phyloP scores from a whole-genome alignment of 1,284 basidiomycete genomes.

The Pisolithus thermaeus region DNA sequence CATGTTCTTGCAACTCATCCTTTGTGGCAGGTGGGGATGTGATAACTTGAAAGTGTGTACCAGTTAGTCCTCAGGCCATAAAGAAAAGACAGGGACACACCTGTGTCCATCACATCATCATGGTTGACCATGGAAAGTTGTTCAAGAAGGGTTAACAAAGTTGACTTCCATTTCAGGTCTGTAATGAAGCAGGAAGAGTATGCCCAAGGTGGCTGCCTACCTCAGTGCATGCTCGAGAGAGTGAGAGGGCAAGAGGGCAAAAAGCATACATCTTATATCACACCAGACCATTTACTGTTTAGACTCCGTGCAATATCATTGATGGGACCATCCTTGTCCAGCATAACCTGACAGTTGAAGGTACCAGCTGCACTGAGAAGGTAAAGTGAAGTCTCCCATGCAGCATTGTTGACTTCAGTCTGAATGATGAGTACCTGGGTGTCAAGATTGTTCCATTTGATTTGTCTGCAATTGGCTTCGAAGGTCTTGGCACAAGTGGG shows the following conservation, averaged over 20 bases:
- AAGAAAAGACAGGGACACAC: slow-evolving; percentile 16
- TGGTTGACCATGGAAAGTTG: slow-evolving; percentile 52
- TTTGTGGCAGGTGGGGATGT: slow-evolving; percentile 45
- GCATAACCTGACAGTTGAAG: slow-evolving; percentile 87
- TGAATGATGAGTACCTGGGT: slow-evolving; percentile 87
- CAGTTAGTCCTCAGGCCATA: slow-evolving; percentile 1
- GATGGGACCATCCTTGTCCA: slow-evolving; percentile 97
- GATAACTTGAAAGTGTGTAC: slow-evolving; percentile 20
- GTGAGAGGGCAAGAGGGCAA: neutral
- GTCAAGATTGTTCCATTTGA: slow-evolving; percentile 96
- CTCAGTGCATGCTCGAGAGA: no score
- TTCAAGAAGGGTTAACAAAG: slow-evolving; percentile 61
- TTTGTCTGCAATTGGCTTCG: slow-evolving; percentile 90
- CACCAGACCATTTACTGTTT: slow-evolving; percentile 95
- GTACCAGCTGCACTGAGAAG: slow-evolving; percentile 89
- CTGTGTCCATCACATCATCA: slow-evolving; percentile 38
- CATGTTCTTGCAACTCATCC: slow-evolving; percentile 60
- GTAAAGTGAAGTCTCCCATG: slow-evolving; percentile 93
- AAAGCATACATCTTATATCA: slow-evolving; percentile 89
- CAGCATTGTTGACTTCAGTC: slow-evolving; percentile 94
- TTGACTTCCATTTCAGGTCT: slow-evolving; percentile 46
- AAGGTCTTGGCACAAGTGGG: slow-evolving; percentile 82
- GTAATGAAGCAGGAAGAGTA: slow-evolving; percentile 26
- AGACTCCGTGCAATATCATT: slow-evolving; percentile 97
- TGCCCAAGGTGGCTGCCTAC: slow-evolving; percentile 8